Base-by-base conservation (phyloP, 2,329 filamentous ascomycete genomes). In the Paraphoma chrysanthemicola region DNA sequence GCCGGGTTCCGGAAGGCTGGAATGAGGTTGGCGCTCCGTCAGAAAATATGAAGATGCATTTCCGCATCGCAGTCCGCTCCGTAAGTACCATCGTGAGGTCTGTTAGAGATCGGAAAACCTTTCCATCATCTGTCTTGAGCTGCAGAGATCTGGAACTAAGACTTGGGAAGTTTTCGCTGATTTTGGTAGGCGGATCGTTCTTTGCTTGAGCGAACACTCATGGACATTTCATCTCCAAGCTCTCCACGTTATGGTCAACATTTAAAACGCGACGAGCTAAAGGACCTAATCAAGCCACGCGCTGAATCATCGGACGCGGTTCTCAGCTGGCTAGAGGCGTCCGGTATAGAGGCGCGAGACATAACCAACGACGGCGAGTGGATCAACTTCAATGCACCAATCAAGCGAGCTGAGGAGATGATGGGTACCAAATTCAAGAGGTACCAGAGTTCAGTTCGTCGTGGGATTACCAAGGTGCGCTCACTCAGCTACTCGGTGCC, bases 401-500 rank as follows among this genome's bases (percentile, higher is more conserved):
- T 85, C 3, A 71, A 73, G 39, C 78, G 81, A 43, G 86, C 87
- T 4, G 82, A 87, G 55, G 69, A 74, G 11, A 79, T 90, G 68
- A 76, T 90, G 61, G 78, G 82, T 57, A 85, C 88, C 4, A 77
- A 78, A 6, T 90, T 89, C 70, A 80, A 79, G 54, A 81, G 82
- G 61, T 90, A 85, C 67, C 78, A 82, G 56, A 81, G 83, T 62
- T 66, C 76, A 11, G 72, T 76, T 11, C 73, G 75, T n/a, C 77
- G 74, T 17, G 69, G 77, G 11, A 67, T 73, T 9, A 75, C 77
- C 39, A 82, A 79, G 62, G 79, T 89, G 39, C 82, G 88, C 43
- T 82, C 84, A 5, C 73, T 85, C 14, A 77, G 81, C 45, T 91
- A 90, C 73, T 89, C 86, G 0, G 81, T 90, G 1, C 89, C 88